Conservation (phyloP, 441 rosid species). For the Biscutella laevigata region DNA sequence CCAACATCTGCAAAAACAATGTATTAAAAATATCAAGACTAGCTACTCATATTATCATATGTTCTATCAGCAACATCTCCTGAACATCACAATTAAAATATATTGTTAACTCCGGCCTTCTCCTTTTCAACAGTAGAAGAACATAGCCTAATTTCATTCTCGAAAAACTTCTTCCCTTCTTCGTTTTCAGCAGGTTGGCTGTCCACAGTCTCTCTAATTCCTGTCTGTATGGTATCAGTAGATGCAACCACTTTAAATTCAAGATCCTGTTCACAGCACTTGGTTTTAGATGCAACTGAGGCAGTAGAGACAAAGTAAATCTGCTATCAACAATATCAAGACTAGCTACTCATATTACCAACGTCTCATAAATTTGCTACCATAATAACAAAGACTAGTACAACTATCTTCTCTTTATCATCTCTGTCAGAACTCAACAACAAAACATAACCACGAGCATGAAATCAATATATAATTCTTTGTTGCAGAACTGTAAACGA, state of each 20-base stretch:
- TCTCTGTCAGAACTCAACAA: too few species aligned
- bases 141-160: constrained; percentile 8
- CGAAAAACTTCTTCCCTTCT: constrained; percentile 20
- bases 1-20: too few species aligned
- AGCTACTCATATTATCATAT: constrained; percentile 20
- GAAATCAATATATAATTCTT: too few species aligned
- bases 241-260: constrained; percentile 28
- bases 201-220: constrained; percentile 15
- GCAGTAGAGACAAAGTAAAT: constrained; percentile 7
- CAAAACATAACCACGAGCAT: too few species aligned
- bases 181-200: constrained; percentile 23
- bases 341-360: too few species aligned
- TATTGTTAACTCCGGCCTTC: constrained; percentile 12
- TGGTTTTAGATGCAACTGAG: constrained; percentile 23
- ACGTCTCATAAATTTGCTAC: too few species aligned
- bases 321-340: too few species aligned
- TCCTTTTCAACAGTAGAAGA: neutral
- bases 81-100: constrained; percentile 12
- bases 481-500: too few species aligned
- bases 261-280: constrained; percentile 21
- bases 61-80: constrained; percentile 19
- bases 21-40: too few species aligned
- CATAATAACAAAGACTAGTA: too few species aligned
- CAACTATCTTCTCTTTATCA: too few species aligned
- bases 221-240: constrained; percentile 17